phyloP scores from a whole-genome alignment of 345 rosid species.

The Turnera subulata region DNA sequence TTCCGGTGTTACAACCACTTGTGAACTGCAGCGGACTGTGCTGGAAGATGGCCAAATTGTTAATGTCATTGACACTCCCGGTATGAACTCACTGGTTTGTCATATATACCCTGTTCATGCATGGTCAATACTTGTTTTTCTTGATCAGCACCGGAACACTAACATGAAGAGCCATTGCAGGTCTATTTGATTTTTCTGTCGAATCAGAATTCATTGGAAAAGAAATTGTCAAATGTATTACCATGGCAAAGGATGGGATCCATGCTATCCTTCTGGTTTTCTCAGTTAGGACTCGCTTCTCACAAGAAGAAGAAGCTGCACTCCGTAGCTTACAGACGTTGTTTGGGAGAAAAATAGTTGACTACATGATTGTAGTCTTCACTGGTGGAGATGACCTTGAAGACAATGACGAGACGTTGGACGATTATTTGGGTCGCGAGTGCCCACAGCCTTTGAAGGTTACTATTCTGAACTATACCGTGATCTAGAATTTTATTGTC shows the following conservation, averaged over 20 bases:
- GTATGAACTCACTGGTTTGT: constrained; percentile 25
- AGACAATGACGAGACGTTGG: constrained; percentile 71
- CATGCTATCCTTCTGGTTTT: constrained; percentile 75
- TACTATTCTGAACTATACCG: background rate
- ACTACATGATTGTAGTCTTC: constrained; percentile 80
- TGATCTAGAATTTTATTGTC: too few species aligned
- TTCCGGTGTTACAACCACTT: constrained; percentile 68
- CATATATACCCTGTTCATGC: too few species aligned
- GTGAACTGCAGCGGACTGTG: constrained; percentile 53
- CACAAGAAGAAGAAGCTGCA: constrained; percentile 71
- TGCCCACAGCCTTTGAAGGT: constrained; percentile 83
- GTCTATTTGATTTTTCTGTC: constrained; percentile 72
- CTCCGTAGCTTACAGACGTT: constrained; percentile 63
- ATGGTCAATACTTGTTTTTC: too few species aligned
- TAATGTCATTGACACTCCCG: constrained; percentile 92
- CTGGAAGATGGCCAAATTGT: constrained; percentile 60
- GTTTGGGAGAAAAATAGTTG: constrained; percentile 66
- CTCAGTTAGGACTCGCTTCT: constrained; percentile 60
- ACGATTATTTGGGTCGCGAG: constrained; percentile 58
- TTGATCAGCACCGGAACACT: too few species aligned
- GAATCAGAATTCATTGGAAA: constrained; percentile 62
- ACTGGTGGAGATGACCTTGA: constrained; percentile 95
- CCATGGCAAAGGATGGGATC: constrained; percentile 83
- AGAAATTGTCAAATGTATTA: constrained; percentile 80
- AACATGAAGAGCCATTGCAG: constrained; percentile 27